Percentiles rank a stretch among this genome's conserved stretches.
These are phyloP conservation scores for Patellaria atrata DNA, from an alignment of 495 filamentous ascomycete genomes.

Conservation along the genomic window DNA sequence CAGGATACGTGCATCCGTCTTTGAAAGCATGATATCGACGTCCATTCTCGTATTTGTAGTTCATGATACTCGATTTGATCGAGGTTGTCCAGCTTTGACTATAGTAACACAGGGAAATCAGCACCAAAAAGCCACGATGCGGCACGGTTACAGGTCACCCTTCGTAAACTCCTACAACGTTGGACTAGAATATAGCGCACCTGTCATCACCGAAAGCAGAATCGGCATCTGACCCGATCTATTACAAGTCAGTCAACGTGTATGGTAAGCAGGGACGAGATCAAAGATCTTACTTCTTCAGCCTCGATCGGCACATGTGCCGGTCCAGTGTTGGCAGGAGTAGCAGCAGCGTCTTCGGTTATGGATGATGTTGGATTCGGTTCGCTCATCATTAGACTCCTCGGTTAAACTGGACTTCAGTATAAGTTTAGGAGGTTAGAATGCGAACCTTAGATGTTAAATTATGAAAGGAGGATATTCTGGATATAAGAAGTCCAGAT, in stretches of 20 bases:
- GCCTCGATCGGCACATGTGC: constrained; percentile 3
- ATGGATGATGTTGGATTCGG: neutral
- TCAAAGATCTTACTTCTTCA: neutral
- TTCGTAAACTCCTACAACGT: too few relatives aligned
- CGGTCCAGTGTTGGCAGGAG: neutral
- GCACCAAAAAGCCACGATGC: too few relatives aligned
- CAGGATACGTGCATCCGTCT: constrained; percentile 9
- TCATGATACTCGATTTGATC: constrained; percentile 29
- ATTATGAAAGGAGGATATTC: too few relatives aligned
- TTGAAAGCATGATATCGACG: constrained; percentile 4
- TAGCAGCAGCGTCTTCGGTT: neutral
- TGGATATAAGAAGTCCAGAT: too few relatives aligned
- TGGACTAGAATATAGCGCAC: constrained; percentile 20
- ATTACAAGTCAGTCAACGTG: neutral
- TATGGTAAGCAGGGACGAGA: neutral
- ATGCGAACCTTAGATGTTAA: too few relatives aligned
- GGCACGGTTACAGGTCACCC: too few relatives aligned
- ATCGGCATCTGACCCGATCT: constrained; percentile 20
- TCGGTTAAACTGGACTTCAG: too few relatives aligned
- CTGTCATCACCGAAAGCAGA: constrained; percentile 27
- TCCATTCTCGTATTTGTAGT: constrained; percentile 24
- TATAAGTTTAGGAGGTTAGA: too few relatives aligned
- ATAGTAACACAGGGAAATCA: too few relatives aligned
- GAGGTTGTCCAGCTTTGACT: constrained; percentile 29
- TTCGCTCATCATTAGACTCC: too few relatives aligned